phyloP scores from a whole-genome alignment of 1,139 yeast species.

The Suzukiozyma palmioleophila region DNA sequence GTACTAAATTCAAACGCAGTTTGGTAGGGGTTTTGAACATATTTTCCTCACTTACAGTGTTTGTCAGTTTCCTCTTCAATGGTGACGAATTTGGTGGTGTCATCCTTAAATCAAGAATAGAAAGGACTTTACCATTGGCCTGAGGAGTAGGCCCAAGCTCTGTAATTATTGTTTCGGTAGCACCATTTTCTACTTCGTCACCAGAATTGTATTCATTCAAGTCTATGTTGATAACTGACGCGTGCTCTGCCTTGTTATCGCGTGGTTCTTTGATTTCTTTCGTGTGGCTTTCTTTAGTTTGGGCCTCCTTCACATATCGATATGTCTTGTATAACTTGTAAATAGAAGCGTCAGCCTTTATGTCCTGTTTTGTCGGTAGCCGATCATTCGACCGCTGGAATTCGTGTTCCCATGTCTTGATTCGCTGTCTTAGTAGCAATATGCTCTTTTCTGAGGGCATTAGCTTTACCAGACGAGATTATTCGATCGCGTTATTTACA shows the following conservation, averaged over 20 bases:
- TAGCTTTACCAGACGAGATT: no score
- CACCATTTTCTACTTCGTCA: not conserved
- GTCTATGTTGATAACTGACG: not conserved
- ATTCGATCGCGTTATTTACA: not conserved
- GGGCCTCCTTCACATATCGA: slow-evolving; percentile 10
- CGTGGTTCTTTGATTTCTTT: slow-evolving; percentile 4
- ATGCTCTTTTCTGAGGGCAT: slow-evolving; percentile 3
- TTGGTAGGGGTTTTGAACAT: slow-evolving; percentile 29
- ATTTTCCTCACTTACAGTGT: slow-evolving; percentile 4
- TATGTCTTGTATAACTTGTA: slow-evolving; percentile 43
- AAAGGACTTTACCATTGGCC: slow-evolving; percentile 61
- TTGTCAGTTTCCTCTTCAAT: slow-evolving; percentile 16
- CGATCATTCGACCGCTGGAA: slow-evolving; percentile 41
- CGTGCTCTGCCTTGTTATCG: slow-evolving; percentile 2
- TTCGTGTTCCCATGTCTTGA: slow-evolving; percentile 61
- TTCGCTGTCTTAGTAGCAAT: slow-evolving; percentile 31
- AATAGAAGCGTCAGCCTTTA: slow-evolving; percentile 44
- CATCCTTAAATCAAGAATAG: slow-evolving; percentile 53
- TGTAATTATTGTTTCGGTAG: not conserved
- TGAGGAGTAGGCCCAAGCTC: slow-evolving; percentile 79
- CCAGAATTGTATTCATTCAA: not conserved
- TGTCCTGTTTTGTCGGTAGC: slow-evolving; percentile 52
- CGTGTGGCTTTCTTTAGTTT: slow-evolving; percentile 8
- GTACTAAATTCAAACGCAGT: not conserved
- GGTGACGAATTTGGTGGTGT: slow-evolving; percentile 49